Percentiles rank a stretch among this genome's conserved stretches.
Conservation (phyloP, 495 filamentous ascomycete species). For the Penicillium cinerascens region DNA sequence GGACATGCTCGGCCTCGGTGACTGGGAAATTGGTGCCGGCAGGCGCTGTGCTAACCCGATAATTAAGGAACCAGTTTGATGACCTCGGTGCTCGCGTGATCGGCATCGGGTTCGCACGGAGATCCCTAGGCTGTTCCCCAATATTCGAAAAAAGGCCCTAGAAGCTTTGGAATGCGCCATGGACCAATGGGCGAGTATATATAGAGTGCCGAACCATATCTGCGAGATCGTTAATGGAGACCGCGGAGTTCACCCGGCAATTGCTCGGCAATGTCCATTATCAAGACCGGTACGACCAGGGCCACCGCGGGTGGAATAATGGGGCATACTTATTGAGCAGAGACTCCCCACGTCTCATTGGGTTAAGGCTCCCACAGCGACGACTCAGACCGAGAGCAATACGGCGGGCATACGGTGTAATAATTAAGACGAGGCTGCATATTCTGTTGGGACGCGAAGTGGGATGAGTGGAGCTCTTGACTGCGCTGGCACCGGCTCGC, state of each 20-base stretch:
- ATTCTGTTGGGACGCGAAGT: conserved; percentile 16
- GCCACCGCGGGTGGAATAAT: neutral
- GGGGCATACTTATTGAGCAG: neutral
- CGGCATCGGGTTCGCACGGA: conserved; percentile 9
- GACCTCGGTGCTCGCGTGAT: conserved; percentile 12
- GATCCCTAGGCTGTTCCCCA: conserved; percentile 4
- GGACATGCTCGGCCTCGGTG: conserved; percentile 13
- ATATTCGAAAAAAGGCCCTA: neutral
- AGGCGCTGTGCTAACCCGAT: conserved; percentile 13
- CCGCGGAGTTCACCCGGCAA: neutral
- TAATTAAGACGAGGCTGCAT: neutral
- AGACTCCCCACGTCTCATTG: neutral
- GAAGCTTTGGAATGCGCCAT: conserved; percentile 1
- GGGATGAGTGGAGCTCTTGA: conserved; percentile 14
- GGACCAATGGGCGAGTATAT: conserved; percentile 4
- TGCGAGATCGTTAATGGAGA: neutral
- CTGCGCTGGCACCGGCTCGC: neutral
- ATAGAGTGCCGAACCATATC: neutral
- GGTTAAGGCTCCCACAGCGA: neutral
- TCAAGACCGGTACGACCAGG: neutral
- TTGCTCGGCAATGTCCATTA: neutral
- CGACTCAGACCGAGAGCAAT: neutral
- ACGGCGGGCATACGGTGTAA: neutral
- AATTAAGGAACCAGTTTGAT: conserved; percentile 9
- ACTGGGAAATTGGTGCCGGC: conserved; percentile 12